phyloP scores from a whole-genome alignment of 2,329 filamentous ascomycete genomes.

The Hypoxylon sp. region DNA sequence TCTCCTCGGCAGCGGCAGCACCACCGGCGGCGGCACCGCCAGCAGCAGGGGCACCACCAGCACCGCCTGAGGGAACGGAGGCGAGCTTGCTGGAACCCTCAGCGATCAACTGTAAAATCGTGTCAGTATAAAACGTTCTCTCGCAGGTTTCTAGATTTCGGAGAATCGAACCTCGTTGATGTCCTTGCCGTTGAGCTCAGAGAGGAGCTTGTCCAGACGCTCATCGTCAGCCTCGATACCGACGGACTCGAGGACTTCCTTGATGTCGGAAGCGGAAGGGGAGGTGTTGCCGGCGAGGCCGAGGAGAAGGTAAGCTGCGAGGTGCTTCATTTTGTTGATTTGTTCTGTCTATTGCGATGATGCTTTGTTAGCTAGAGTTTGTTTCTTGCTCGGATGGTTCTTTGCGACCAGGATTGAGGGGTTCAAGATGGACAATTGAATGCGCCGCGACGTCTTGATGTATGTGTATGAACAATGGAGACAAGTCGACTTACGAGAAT shows the following conservation, averaged over 20 bases:
- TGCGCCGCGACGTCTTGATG: slow-evolving; percentile 9
- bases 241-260: slow-evolving; percentile 89
- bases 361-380: slow-evolving; percentile 40
- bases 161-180: slow-evolving; percentile 83
- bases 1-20: slow-evolving; percentile 74
- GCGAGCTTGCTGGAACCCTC: slow-evolving; percentile 94
- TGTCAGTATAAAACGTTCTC: slow-evolving; percentile 40
- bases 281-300: slow-evolving; percentile 91
- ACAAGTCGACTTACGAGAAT: slow-evolving; percentile 56
- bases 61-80: slow-evolving; percentile 94
- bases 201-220: slow-evolving; percentile 87
- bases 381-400: slow-evolving; percentile 21
- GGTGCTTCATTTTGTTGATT: slow-evolving; percentile 93
- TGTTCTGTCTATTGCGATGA: slow-evolving; percentile 46
- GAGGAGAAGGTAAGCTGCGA: slow-evolving; percentile 99
- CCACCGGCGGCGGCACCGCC: slow-evolving; percentile 75
- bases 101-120: slow-evolving; percentile 80
- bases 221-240: slow-evolving; percentile 94
- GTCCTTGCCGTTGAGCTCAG: slow-evolving; percentile 92
- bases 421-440: slow-evolving; percentile 5
- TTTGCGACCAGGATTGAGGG: slow-evolving; percentile 14
- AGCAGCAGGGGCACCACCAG: slow-evolving; percentile 78
- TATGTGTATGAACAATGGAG: slow-evolving; percentile 26
- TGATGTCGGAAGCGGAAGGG: slow-evolving; percentile 89
- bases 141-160: neutral